Evolutionary conservation across 2,329 filamentous ascomycete species (phyloP).

Genomic region (Mycosphaerella sp.): DNA sequence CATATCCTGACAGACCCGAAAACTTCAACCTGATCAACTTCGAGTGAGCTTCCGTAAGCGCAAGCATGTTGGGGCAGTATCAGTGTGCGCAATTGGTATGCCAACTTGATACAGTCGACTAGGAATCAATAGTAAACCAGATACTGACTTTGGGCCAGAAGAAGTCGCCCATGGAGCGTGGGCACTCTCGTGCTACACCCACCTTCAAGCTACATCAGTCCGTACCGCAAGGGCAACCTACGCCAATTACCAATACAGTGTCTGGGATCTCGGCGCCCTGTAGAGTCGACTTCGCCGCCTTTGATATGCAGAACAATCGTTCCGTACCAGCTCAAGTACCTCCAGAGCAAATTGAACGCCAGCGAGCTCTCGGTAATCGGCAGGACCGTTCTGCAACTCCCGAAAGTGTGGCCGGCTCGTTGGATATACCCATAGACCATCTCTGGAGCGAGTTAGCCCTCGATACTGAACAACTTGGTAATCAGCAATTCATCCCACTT

Average conservation of each 20-base stretch:
- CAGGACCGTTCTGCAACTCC: constrained; percentile 6
- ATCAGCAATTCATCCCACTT: background rate
- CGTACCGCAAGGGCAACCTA: constrained; percentile 1
- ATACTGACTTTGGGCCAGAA: constrained; percentile 2
- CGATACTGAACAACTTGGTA: background rate
- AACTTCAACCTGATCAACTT: constrained; percentile 7
- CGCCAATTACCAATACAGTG: background rate
- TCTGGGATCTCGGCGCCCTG: background rate
- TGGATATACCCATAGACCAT: background rate
- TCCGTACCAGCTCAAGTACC: background rate
- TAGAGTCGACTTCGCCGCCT: background rate
- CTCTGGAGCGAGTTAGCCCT: background rate
- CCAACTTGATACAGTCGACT: background rate
- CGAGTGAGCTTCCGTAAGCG: constrained; percentile 7
- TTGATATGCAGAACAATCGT: background rate
- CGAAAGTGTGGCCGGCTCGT: background rate
- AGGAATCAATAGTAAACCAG: background rate
- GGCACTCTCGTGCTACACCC: background rate
- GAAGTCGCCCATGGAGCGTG: constrained; percentile 7
- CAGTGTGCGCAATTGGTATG: constrained; percentile 12
- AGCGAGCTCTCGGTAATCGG: background rate
- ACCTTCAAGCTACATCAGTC: background rate
- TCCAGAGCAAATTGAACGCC: background rate
- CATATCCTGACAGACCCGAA: constrained; percentile 8
- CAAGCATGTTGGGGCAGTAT: constrained; percentile 10